Base-by-base conservation (phyloP, 2,329 filamentous ascomycete genomes). In the Endothia cerciana region DNA sequence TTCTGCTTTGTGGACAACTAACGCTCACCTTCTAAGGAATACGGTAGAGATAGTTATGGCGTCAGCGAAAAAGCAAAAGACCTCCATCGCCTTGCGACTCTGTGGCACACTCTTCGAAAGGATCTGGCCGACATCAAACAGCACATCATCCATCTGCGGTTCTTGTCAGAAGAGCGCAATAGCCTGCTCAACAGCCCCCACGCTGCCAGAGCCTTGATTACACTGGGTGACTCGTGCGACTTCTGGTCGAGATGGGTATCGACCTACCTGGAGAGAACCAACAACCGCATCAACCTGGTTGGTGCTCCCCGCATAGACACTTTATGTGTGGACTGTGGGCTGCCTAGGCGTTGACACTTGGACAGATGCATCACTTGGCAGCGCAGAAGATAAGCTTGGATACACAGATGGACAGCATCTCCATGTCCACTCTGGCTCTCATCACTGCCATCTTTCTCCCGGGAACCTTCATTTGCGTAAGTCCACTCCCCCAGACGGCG, bases 381-480 rank as follows among this genome's bases (percentile, higher is more conserved):
- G 25, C 49, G n/a, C 49, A 55, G 49, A 55, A 30, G 15, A 30
- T 22, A 55, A 55, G 22, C 10, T 25, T 55, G 13, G 25, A 55
- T 25, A 55, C 28, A 1, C 49, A 55, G 49, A 15, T 55, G 25
- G 49, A 55, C 49, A 55, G 49, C 30, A 55, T 55, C 5, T 55
- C 49, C 4, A 55, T 55, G 49, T 55, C 49, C 15, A 55, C 49
- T 4, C 25, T 55, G 49, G 49, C 49, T 25, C 22, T 55, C 15
- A 25, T 55, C 25, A 55, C 49, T 30, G 49, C 25, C 22, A 3
- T 55, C 3, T 55, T 55, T 17, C 49, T 55, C 7, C 49, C 49
- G 30, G 49, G 49, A 17, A 55, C 49, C 7, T 55, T 55, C 22
- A 55, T 55, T 55, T 55, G 49, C 28, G 49, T 55, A 30, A 55